Evolutionary conservation across 1,284 basidiomycete genomes (phyloP).

Genomic region (Trametes sp.): DNA sequence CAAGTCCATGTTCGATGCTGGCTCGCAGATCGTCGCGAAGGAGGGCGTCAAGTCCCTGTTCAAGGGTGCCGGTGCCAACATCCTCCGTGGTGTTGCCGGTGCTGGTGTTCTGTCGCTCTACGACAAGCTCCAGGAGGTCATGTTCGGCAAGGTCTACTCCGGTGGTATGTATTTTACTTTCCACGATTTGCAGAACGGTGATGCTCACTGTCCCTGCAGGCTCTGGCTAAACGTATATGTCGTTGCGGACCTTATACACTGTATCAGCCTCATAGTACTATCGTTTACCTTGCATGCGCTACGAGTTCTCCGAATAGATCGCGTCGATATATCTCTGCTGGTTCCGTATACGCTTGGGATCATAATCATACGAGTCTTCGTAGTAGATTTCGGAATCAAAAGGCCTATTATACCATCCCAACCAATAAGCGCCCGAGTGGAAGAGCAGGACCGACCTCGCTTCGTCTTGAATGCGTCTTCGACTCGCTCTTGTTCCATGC

Average conservation of each 20-base stretch:
- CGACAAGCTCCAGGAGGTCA: slow-evolving; percentile 90
- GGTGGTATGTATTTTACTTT: slow-evolving; percentile 53
- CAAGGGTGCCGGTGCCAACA: slow-evolving; percentile 98
- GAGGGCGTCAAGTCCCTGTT: slow-evolving; percentile 91
- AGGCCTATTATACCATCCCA: slow-evolving; percentile 31
- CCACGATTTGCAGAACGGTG: not conserved
- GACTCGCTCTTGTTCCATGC: slow-evolving; percentile 32
- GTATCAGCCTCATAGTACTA: slow-evolving; percentile 44
- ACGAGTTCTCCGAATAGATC: slow-evolving; percentile 45
- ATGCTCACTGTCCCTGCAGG: slow-evolving; percentile 42
- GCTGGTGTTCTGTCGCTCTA: slow-evolving; percentile 96
- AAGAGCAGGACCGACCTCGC: not conserved
- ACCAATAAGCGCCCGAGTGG: slow-evolving; percentile 7
- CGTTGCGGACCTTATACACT: slow-evolving; percentile 37
- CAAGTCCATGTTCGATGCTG: slow-evolving; percentile 92
- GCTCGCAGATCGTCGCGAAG: slow-evolving; percentile 86
- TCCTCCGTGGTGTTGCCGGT: slow-evolving; percentile 97
- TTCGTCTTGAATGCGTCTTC: not conserved
- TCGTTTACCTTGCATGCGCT: slow-evolving; percentile 42
- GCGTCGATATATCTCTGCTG: slow-evolving; percentile 41
- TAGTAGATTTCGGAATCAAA: slow-evolving; percentile 34
- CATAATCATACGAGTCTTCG: slow-evolving; percentile 32
- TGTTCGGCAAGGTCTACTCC: slow-evolving; percentile 97
- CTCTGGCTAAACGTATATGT: slow-evolving; percentile 50
- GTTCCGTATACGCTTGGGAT: slow-evolving; percentile 28